Conservation (phyloP, 495 filamentous ascomycete species). For the Hypoxylon rickii region DNA sequence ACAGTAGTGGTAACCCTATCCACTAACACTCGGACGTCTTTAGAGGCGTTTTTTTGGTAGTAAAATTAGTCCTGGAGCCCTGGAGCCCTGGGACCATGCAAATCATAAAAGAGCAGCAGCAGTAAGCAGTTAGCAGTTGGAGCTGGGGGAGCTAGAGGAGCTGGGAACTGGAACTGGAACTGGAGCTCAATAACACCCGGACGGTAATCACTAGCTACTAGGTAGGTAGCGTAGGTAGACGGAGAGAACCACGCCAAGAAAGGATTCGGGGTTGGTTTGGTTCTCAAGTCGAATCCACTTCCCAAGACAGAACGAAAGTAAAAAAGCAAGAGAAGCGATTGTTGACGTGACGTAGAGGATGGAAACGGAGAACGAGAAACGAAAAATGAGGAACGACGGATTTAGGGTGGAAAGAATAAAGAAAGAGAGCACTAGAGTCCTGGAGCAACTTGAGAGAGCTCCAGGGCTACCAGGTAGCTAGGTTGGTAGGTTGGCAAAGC, state of each 20-base stretch:
- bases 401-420: not conserved
- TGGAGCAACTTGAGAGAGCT: not conserved
- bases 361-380: not conserved
- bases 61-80: constrained; percentile 4
- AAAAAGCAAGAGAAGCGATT: too few species aligned
- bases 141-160: too few species aligned
- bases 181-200: too few species aligned
- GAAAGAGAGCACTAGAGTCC: not conserved
- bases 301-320: too few species aligned
- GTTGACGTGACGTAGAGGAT: too few species aligned
- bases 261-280: too few species aligned
- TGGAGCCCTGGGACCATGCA: too few species aligned
- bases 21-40: constrained; percentile 24
- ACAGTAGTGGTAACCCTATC: constrained; percentile 33
- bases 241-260: not conserved
- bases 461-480: not conserved
- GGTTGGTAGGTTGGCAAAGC: not conserved
- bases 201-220: not conserved
- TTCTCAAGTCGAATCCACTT: too few species aligned
- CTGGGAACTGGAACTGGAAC: too few species aligned
- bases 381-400: not conserved
- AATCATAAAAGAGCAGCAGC: constrained; percentile 14
- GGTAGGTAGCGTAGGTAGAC: not conserved
- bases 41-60: constrained; percentile 16
- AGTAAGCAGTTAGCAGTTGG: too few species aligned